Conservation (phyloP, 225 moss, liverwort and hornwort species). For the Ulota crispa region DNA sequence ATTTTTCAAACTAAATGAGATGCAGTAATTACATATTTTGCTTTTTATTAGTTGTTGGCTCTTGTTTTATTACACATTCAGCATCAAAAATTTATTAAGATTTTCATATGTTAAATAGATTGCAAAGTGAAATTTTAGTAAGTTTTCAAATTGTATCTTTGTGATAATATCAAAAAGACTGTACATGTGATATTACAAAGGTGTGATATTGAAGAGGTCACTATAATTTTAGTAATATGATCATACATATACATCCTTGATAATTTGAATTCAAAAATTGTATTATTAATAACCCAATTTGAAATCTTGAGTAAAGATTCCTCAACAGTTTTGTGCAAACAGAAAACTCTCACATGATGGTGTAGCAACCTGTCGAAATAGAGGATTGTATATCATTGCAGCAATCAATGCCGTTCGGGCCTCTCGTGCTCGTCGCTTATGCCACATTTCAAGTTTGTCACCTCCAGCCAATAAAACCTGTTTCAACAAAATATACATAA, state of each 20-base stretch:
- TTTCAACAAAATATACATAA: not conserved
- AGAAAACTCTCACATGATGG: not conserved
- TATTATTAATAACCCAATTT: not conserved
- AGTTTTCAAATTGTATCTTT: too few relatives aligned
- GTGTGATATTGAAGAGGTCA: too few relatives aligned
- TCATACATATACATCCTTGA: not conserved
- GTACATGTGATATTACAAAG: too few relatives aligned
- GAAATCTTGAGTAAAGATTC: not conserved
- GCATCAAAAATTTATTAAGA: too few relatives aligned
- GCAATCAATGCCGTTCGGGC: slow-evolving; percentile 82
- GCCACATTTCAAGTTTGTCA: slow-evolving; percentile 90
- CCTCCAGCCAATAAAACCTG: slow-evolving; percentile 82
- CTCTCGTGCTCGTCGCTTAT: slow-evolving; percentile 83
- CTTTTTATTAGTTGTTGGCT: too few relatives aligned
- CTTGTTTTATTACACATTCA: too few relatives aligned
- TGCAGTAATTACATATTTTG: too few relatives aligned
- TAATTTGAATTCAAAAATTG: not conserved
- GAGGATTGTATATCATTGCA: slow-evolving; percentile 69
- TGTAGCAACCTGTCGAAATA: slow-evolving; percentile 75
- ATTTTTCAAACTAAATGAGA: not conserved
- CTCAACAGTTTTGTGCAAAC: not conserved
- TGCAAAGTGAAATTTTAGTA: too few relatives aligned
- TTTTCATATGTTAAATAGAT: too few relatives aligned
- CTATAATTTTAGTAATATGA: too few relatives aligned
- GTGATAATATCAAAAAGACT: too few relatives aligned